phyloP scores from a whole-genome alignment of 2,329 filamentous ascomycete genomes.

The Sclerotinia nivalis region DNA sequence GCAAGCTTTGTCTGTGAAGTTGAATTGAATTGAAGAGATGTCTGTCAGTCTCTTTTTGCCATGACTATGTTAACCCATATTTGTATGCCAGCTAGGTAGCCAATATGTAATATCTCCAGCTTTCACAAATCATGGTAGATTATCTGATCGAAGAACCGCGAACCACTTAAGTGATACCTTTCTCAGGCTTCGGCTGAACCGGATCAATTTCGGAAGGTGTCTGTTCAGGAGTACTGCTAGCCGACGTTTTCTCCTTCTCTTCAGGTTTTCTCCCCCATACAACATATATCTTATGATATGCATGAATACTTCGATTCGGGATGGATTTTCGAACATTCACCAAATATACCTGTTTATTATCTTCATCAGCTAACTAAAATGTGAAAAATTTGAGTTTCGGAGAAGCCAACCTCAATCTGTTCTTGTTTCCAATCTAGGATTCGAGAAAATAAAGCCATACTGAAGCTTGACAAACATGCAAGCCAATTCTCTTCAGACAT shows the following conservation, averaged over 20 bases:
- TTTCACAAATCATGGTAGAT: neutral
- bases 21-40: neutral
- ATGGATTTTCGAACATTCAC: slow-evolving; percentile 37
- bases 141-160: neutral
- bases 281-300: slow-evolving; percentile 38
- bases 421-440: slow-evolving; percentile 37
- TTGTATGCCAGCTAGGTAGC: neutral
- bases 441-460: slow-evolving; percentile 36
- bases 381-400: neutral
- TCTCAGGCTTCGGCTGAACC: neutral
- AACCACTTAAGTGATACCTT: neutral
- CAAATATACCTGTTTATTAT: slow-evolving; percentile 32
- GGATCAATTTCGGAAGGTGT: no score
- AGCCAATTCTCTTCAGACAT: slow-evolving; percentile 38
- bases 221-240: neutral
- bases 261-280: slow-evolving; percentile 38
- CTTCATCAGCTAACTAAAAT: neutral
- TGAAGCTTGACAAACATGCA: slow-evolving; percentile 34
- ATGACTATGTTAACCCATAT: neutral
- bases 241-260: neutral
- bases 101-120: neutral
- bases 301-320: slow-evolving; percentile 35
- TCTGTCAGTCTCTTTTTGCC: no score
- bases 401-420: slow-evolving; percentile 36
- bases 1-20: no score